Conservation (phyloP, 768 basidiomycete genomes). For the Daedaleopsis sinensis region DNA sequence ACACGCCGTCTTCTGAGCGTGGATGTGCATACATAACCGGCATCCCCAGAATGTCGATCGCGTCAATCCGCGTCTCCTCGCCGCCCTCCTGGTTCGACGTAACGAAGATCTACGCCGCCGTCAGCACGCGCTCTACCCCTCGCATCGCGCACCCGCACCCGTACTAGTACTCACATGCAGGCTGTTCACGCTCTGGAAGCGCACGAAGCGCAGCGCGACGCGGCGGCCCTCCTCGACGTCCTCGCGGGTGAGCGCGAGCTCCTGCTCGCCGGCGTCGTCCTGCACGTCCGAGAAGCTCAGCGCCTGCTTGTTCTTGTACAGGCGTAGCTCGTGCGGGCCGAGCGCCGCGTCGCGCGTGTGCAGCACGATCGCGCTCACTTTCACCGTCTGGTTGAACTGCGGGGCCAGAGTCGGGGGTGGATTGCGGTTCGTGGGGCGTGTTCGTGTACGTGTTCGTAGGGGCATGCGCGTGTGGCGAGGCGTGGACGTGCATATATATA, state of each 20-base stretch:
- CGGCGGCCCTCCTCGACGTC: constrained; percentile 51
- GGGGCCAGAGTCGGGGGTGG: background rate
- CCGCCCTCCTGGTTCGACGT: constrained; percentile 63
- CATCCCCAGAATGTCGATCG: constrained; percentile 64
- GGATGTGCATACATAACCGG: constrained; percentile 52
- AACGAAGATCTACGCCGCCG: constrained; percentile 63
- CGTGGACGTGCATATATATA: too few species aligned
- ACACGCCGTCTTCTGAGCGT: too few species aligned
- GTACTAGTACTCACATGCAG: constrained; percentile 55
- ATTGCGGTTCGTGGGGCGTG: too few species aligned
- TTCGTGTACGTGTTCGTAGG: too few species aligned
- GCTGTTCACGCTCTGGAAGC: constrained; percentile 69
- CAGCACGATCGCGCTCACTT: constrained; percentile 61
- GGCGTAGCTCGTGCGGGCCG: constrained; percentile 64
- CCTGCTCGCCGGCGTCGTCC: constrained; percentile 51
- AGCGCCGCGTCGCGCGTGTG: constrained; percentile 41
- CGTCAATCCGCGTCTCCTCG: constrained; percentile 70
- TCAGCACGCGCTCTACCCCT: background rate
- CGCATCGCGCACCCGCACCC: background rate
- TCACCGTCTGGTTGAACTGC: constrained; percentile 73
- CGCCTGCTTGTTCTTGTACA: constrained; percentile 60
- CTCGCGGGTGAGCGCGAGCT: constrained; percentile 53
- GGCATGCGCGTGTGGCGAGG: too few species aligned
- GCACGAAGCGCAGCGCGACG: constrained; percentile 61
- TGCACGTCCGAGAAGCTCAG: constrained; percentile 72